Evolutionary conservation across 306 rosid species (phyloP).

Genomic region (Medicago lupulina): DNA sequence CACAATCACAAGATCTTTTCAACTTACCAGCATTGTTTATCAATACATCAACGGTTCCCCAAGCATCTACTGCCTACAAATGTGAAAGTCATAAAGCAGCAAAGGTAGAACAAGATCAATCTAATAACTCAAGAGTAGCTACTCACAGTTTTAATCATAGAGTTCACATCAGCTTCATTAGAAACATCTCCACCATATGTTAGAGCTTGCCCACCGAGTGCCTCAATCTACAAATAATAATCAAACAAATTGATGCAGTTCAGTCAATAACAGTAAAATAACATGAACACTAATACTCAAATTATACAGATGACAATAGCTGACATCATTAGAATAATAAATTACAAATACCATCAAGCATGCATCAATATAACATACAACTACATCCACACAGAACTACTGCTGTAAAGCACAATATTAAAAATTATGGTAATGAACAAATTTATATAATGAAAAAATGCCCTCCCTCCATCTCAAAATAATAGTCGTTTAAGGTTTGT

Average conservation of each 20-base stretch:
- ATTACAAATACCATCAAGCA: conserved; percentile 30
- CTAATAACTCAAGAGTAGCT: conserved; percentile 39
- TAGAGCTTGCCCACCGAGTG: conserved; percentile 81
- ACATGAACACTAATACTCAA: not conserved
- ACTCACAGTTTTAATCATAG: conserved; percentile 90
- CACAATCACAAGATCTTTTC: conserved; percentile 33
- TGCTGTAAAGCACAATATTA: conserved; percentile 4
- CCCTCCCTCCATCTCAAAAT: not conserved
- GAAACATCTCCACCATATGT: conserved; percentile 93
- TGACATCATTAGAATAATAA: conserved; percentile 8
- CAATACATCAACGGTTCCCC: conserved; percentile 96
- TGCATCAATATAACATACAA: not conserved
- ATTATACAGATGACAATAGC: conserved; percentile 26
- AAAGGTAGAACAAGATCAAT: conserved; percentile 39
- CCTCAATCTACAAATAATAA: conserved; percentile 70
- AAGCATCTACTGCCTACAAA: conserved; percentile 84
- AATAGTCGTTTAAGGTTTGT: no score
- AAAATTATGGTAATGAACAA: conserved; percentile 2
- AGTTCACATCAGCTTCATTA: conserved; percentile 81
- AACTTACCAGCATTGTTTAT: conserved; percentile 86
- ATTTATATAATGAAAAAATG: not conserved
- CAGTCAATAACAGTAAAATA: conserved; percentile 1
- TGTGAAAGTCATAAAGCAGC: conserved; percentile 49
- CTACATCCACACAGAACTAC: conserved; percentile 7
- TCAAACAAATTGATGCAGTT: conserved; percentile 33